phyloP scores from a whole-genome alignment of 2,329 filamentous ascomycete genomes.

The Hypocrella siamensis region DNA sequence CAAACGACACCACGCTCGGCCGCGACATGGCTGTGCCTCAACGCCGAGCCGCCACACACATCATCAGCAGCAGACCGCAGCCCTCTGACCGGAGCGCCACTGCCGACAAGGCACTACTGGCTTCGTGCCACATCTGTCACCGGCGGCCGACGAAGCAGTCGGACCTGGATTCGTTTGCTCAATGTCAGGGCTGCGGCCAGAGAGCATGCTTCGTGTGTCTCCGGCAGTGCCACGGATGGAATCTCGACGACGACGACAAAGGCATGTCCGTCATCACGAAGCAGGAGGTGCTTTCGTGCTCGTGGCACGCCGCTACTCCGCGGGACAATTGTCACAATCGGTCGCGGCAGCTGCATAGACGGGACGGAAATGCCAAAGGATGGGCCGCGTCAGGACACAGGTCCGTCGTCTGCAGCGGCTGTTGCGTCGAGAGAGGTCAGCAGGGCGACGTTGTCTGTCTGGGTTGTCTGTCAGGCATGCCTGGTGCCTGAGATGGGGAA shows the following conservation, averaged over 20 bases:
- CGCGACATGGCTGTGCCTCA: neutral
- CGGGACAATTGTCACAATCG: too few relatives aligned
- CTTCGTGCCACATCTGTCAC: constrained; percentile 52
- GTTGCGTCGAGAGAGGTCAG: constrained; percentile 48
- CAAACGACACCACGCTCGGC: neutral
- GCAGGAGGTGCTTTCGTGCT: constrained; percentile 21
- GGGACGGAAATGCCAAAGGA: constrained; percentile 7
- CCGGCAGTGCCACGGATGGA: constrained; percentile 41
- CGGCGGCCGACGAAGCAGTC: constrained; percentile 47
- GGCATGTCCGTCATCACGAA: constrained; percentile 12
- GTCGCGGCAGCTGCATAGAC: too few relatives aligned
- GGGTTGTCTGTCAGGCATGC: constrained; percentile 37
- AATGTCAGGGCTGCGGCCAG: constrained; percentile 45
- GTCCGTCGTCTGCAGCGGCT: constrained; percentile 47
- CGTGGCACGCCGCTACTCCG: too few relatives aligned
- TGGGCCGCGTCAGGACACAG: constrained; percentile 29
- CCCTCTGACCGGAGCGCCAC: too few relatives aligned
- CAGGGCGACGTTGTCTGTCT: constrained; percentile 53
- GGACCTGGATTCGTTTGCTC: constrained; percentile 49
- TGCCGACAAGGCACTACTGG: constrained; percentile 15
- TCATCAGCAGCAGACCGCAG: too few relatives aligned
- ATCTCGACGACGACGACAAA: constrained; percentile 4
- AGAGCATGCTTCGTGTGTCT: constrained; percentile 57
- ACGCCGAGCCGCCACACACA: neutral
- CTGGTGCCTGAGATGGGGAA: constrained; percentile 15